phyloP scores from a whole-genome alignment of 1,284 basidiomycete genomes.

The Marasmius sp. region DNA sequence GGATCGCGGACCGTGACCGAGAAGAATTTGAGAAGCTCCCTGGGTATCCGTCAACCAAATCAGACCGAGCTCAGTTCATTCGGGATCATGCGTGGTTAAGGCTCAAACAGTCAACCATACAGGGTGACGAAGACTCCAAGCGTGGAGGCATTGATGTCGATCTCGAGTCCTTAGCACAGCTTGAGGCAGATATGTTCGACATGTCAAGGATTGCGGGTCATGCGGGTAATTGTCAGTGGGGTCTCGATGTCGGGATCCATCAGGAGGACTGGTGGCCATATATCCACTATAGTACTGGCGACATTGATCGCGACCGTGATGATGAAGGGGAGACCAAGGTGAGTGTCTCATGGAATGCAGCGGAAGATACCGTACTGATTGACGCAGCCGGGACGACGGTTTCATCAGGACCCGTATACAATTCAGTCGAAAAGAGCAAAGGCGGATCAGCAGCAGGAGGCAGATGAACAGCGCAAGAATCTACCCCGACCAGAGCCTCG shows the following conservation, averaged over 20 bases:
- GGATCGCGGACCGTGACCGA: conserved; percentile 13
- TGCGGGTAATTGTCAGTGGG: conserved; percentile 22
- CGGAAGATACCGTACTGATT: no score
- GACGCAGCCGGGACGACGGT: no score
- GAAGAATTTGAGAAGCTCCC: conserved; percentile 1
- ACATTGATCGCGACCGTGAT: background rate
- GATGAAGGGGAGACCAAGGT: background rate
- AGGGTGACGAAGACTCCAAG: background rate
- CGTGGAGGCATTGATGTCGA: conserved; percentile 19
- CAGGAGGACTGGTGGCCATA: conserved; percentile 17
- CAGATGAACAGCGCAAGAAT: no score
- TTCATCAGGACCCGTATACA: no score
- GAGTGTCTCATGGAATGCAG: no score
- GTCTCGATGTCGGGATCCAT: conserved; percentile 20
- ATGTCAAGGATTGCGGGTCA: conserved; percentile 10
- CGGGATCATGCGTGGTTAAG: conserved; percentile 16
- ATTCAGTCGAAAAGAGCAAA: no score
- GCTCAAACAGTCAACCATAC: conserved; percentile 5
- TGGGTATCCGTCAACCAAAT: background rate
- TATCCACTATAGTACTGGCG: background rate
- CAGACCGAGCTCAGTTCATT: background rate
- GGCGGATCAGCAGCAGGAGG: no score
- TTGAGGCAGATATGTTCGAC: conserved; percentile 22
- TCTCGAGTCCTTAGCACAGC: conserved; percentile 11
- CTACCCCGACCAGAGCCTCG: no score